Conservation (phyloP, 2,329 filamentous ascomycete species). For the Aspergillus japonicus region DNA sequence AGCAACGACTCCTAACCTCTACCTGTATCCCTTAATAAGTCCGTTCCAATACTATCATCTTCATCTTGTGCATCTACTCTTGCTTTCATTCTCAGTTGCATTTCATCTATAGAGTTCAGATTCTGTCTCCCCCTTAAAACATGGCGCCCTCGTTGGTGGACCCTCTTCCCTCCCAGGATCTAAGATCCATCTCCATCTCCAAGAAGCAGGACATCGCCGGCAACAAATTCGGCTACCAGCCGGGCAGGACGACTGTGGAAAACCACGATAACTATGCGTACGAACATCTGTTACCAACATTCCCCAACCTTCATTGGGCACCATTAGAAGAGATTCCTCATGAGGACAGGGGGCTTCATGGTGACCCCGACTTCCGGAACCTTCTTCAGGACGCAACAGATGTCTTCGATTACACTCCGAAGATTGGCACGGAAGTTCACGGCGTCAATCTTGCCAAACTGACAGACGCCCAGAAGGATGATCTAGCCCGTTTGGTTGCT, state of each 20-base stretch:
- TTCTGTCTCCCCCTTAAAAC: neutral
- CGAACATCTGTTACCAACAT: slow-evolving; percentile 53
- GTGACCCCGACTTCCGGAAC: slow-evolving; percentile 55
- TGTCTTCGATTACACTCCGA: slow-evolving; percentile 57
- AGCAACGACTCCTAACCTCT: neutral
- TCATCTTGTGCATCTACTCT: neutral
- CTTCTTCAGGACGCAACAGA: slow-evolving; percentile 54
- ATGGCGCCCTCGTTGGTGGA: slow-evolving; percentile 38
- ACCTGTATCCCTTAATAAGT: neutral
- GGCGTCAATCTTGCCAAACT: slow-evolving; percentile 53
- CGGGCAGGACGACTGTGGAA: slow-evolving; percentile 49
- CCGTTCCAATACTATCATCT: neutral
- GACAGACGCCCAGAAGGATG: slow-evolving; percentile 54
- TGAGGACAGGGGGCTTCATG: slow-evolving; percentile 54
- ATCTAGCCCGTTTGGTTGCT: slow-evolving; percentile 54
- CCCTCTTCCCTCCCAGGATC: slow-evolving; percentile 16
- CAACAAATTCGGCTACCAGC: slow-evolving; percentile 46
- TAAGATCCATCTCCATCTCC: slow-evolving; percentile 16
- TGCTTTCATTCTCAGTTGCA: neutral
- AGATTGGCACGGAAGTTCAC: slow-evolving; percentile 55
- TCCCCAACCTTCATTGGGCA: slow-evolving; percentile 55
- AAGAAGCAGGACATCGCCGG: slow-evolving; percentile 20
- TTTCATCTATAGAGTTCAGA: neutral
- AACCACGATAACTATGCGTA: slow-evolving; percentile 52
- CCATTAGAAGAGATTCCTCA: slow-evolving; percentile 51